These are phyloP conservation scores for Thelonectria blattea DNA, from an alignment of 2,329 filamentous ascomycete genomes.

Conservation along the genomic window DNA sequence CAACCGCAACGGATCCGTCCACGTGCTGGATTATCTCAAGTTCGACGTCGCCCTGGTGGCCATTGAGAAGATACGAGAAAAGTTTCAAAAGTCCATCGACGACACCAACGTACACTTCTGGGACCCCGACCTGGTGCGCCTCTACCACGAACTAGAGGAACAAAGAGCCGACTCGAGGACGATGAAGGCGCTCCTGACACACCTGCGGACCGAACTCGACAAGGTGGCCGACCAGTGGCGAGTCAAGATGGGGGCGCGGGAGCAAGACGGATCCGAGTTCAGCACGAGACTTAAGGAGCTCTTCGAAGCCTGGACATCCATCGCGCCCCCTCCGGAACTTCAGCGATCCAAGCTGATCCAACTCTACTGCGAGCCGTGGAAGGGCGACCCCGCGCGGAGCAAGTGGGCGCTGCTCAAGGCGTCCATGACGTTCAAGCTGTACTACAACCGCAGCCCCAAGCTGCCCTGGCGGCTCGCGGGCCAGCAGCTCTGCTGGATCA, in stretches of 20 bases:
- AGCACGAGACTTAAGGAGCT: conserved; percentile 42
- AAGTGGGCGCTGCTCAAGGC: conserved; percentile 59
- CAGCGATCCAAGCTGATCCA: conserved; percentile 35
- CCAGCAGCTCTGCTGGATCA: conserved; percentile 55
- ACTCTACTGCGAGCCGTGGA: conserved; percentile 38
- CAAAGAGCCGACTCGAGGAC: conserved; percentile 36
- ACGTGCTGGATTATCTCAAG: conserved; percentile 69
- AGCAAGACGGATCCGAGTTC: conserved; percentile 39
- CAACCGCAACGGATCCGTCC: conserved; percentile 38
- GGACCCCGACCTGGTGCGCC: conserved; percentile 47
- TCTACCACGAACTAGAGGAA: conserved; percentile 44
- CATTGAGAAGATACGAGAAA: conserved; percentile 46
- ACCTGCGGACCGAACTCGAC: conserved; percentile 44
- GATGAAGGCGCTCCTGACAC: conserved; percentile 41
- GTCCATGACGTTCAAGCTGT: conserved; percentile 53
- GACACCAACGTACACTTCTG: conserved; percentile 35
- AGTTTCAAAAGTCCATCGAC: conserved; percentile 39
- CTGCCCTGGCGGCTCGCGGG: conserved; percentile 58
- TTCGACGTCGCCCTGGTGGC: conserved; percentile 56
- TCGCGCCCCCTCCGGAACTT: conserved; percentile 45
- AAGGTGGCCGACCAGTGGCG: conserved; percentile 45
- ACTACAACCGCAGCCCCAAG: conserved; percentile 30
- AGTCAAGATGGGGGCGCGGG: conserved; percentile 14
- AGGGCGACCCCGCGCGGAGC: conserved; percentile 38
- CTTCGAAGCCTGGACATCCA: conserved; percentile 50